phyloP scores from a whole-genome alignment of 805 yeast genomes.

The Starmerella apis region DNA sequence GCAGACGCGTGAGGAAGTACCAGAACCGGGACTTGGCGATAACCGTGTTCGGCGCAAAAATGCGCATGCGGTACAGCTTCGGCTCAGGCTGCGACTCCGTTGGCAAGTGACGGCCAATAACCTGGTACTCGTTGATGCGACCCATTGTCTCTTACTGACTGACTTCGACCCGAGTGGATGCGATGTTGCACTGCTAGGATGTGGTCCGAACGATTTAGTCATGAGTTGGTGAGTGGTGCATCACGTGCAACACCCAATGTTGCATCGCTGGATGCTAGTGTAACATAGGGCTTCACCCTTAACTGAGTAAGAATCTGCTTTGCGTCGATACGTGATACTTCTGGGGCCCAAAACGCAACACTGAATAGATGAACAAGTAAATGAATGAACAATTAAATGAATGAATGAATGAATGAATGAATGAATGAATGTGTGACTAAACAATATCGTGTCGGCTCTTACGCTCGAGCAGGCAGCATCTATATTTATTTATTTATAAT shows the following conservation, averaged over 20 bases:
- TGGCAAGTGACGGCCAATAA: constrained; percentile 99
- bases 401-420: too few species aligned
- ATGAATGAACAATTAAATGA: too few species aligned
- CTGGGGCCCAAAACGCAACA: too few species aligned
- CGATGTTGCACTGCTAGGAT: constrained; percentile 9
- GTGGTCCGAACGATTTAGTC: constrained; percentile 6
- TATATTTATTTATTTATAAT: too few species aligned
- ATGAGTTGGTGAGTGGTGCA: constrained; percentile 6
- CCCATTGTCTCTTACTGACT: constrained; percentile 42
- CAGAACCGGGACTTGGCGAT: constrained; percentile 99
- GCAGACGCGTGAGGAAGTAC: constrained; percentile 98
- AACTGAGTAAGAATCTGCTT: not conserved
- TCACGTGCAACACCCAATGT: not conserved
- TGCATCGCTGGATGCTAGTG: not conserved
- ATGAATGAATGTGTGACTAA: not conserved
- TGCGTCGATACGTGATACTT: too few species aligned
- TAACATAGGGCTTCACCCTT: constrained; percentile 4
- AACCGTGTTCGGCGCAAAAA: constrained; percentile 97
- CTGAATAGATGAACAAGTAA: too few species aligned
- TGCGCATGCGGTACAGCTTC: constrained; percentile 99
- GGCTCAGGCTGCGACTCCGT: constrained; percentile 99
- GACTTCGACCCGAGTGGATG: constrained; percentile 8
- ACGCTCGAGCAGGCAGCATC: not conserved
- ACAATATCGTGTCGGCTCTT: not conserved
- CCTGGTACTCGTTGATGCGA: constrained; percentile 98